Base-by-base conservation (phyloP, 805 yeast genomes). In the Blastobotrys robertii region DNA sequence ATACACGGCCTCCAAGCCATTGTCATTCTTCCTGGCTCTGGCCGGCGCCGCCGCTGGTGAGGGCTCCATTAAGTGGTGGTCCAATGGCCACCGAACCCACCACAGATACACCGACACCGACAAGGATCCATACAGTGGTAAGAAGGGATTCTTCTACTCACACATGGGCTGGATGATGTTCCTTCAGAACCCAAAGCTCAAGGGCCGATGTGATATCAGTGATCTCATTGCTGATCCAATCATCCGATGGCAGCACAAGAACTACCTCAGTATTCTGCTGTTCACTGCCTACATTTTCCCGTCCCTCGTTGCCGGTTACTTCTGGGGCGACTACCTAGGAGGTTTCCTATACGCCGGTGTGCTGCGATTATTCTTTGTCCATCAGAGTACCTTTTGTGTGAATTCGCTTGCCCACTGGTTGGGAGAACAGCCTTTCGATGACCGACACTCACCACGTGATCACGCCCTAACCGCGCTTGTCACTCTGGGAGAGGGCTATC, bases 21-120 rank as follows among this genome's bases (percentile, higher is more conserved):
- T 84, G 30, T 73, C 72, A 44, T 46, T 70, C 30, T 54, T 69
- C 25, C 72, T 81, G 45, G 73, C 79, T n/a, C 54, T 78, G 0
- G 67, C 77, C 36, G 88, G 90, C 4, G 65, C 81, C 12, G 81
- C 84, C 50, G 76, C 80, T 6, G 94, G 87, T 2, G 66, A 85
- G 42, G 94, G 94, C 4, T 72, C 84, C 2, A 76, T 79, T 9
- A 70, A 79, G 55, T 73, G 81, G 74, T 86, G 94, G 94, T 80
- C 84, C 15, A 69, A 80, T 11, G 70, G 84, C 37, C 97, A 88
- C 66, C 69, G 94, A 46, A 87, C 92, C 3, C 97, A 88, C 65
- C 97, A 88, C 63, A 76, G 90, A 45, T 84, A 74, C 60, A 80
- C 92, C 35, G 95, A 88, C 57, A 81, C 94, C 0, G 94, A 84